Percentiles rank a stretch among this genome's conserved stretches.
phyloP scores from a whole-genome alignment of 192 early-diverging fungal genomes.

The Radiomyces spectabilis region DNA sequence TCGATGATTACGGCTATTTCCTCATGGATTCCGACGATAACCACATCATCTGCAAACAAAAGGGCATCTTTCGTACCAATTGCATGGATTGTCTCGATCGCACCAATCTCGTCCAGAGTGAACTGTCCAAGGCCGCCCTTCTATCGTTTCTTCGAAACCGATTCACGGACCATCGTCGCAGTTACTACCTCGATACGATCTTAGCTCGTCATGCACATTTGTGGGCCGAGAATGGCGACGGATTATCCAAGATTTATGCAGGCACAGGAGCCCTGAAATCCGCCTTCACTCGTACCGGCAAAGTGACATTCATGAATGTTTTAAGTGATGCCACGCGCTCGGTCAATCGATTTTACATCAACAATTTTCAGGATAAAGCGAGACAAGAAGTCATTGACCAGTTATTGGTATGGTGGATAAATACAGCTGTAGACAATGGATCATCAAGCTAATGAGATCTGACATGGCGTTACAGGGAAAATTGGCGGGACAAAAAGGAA shows the following conservation, averaged over 20 bases:
- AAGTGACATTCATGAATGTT: slow-evolving; percentile 73
- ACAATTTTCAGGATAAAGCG: slow-evolving; percentile 92
- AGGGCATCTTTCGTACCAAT: slow-evolving; percentile 85
- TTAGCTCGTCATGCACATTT: slow-evolving; percentile 49
- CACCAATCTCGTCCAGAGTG: slow-evolving; percentile 90
- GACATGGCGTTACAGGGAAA: slow-evolving; percentile 34
- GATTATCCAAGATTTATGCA: slow-evolving; percentile 86
- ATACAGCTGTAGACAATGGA: neutral
- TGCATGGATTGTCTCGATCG: slow-evolving; percentile 85
- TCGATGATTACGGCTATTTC: slow-evolving; percentile 65
- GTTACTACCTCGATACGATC: slow-evolving; percentile 10
- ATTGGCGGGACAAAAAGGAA: slow-evolving; percentile 32
- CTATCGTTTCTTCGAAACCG: slow-evolving; percentile 34
- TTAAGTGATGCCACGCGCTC: slow-evolving; percentile 91
- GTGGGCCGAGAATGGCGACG: slow-evolving; percentile 89
- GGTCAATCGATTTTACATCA: slow-evolving; percentile 88
- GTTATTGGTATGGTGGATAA: slow-evolving; percentile 52
- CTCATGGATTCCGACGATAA: slow-evolving; percentile 53
- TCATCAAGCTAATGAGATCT: neutral
- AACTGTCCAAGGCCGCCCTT: slow-evolving; percentile 49
- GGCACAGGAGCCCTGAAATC: slow-evolving; percentile 96
- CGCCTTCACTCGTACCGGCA: slow-evolving; percentile 83
- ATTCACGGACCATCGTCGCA: slow-evolving; percentile 15
- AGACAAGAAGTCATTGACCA: slow-evolving; percentile 91
- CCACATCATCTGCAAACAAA: slow-evolving; percentile 55